These are phyloP conservation scores for Speleostelium caveatum DNA, from an alignment of 78 protist species.

Conservation along the genomic window DNA sequence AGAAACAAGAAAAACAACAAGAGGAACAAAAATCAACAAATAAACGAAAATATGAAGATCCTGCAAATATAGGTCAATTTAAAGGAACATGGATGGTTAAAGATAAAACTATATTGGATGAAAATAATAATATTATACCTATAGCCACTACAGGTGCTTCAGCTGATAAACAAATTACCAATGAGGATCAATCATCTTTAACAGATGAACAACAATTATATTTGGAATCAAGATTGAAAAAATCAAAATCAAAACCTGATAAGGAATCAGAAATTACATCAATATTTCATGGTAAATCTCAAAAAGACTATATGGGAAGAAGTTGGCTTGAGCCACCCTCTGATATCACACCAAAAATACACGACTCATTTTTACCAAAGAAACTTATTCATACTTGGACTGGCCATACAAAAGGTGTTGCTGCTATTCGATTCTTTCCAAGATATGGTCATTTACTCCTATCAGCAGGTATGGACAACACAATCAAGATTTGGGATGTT, in stretches of 20 bases:
- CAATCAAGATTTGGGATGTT: slow-evolving; percentile 93
- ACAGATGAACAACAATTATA: background rate
- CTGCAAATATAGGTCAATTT: slow-evolving; percentile 45
- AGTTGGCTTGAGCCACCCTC: slow-evolving; percentile 69
- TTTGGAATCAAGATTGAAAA: slow-evolving; percentile 31
- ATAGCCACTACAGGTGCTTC: background rate
- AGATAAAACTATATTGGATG: no score
- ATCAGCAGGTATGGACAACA: slow-evolving; percentile 86
- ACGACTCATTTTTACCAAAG: slow-evolving; percentile 76
- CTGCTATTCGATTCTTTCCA: slow-evolving; percentile 87
- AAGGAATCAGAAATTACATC: slow-evolving; percentile 14
- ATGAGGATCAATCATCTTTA: background rate
- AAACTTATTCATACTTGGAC: slow-evolving; percentile 80
- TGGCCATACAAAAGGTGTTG: slow-evolving; percentile 90
- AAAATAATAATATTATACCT: no score
- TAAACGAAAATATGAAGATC: slow-evolving; percentile 63
- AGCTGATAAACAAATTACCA: no score
- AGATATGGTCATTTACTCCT: slow-evolving; percentile 91
- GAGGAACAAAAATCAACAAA: slow-evolving; percentile 18
- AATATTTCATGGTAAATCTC: slow-evolving; percentile 7
- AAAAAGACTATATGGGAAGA: slow-evolving; percentile 80
- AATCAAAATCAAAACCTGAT: background rate
- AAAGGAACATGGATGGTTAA: slow-evolving; percentile 80
- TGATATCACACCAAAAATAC: slow-evolving; percentile 18
- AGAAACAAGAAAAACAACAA: background rate